Evolutionary conservation across 225 moss, liverwort and hornwort species (phyloP).

Genomic region (Bryoerythrophyllum caledonicum): DNA sequence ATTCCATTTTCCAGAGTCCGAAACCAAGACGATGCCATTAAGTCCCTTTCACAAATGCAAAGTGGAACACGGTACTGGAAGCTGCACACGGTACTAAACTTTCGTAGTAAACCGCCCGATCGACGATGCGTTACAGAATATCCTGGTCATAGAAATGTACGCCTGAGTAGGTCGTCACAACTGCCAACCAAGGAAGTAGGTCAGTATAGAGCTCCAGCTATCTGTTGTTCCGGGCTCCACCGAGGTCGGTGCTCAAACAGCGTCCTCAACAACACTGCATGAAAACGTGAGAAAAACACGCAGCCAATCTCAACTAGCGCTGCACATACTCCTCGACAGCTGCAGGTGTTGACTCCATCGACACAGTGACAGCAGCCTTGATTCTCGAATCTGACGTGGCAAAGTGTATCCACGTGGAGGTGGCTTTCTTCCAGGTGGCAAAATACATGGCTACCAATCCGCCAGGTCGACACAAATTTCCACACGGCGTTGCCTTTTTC

Average conservation of each 20-base stretch:
- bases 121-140: background rate
- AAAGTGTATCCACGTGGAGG: background rate
- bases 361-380: background rate
- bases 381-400: background rate
- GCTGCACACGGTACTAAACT: background rate
- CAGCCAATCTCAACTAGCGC: background rate
- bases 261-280: too few relatives aligned
- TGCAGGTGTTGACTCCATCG: background rate
- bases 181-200: background rate
- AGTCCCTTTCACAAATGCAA: background rate
- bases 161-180: too few relatives aligned
- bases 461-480: background rate
- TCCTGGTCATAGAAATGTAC: background rate
- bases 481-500: background rate
- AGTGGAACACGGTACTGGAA: background rate
- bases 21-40: background rate
- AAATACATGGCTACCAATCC: fast-evolving
- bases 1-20: background rate
- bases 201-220: background rate
- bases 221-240: background rate
- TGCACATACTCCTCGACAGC: background rate
- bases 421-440: background rate
- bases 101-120: background rate
- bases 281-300: background rate
- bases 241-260: slow-evolving; percentile 10